A percentile compares a stretch with the other conserved stretches of the same genome.
Evolutionary conservation across 345 rosid genomes (phyloP).

Genomic region (Kandelia obovata): DNA sequence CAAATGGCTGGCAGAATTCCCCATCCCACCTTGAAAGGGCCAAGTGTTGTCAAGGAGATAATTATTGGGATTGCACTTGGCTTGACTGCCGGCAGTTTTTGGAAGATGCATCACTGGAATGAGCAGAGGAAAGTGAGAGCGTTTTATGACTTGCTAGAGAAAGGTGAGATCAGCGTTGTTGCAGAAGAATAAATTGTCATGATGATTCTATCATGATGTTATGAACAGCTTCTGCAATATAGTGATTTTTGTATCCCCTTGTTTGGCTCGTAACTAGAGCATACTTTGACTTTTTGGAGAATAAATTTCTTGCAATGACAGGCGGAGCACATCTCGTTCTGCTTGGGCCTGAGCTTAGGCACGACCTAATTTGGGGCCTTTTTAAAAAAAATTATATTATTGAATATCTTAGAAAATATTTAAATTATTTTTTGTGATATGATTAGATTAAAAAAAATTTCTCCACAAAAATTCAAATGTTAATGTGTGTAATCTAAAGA

Average conservation of each 20-base stretch:
- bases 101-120: slow-evolving; percentile 99
- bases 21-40: slow-evolving; percentile 88
- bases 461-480: no score
- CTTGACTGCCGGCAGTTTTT: slow-evolving; percentile 67
- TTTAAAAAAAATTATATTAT: no score
- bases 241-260: neutral
- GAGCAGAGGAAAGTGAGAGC: slow-evolving; percentile 88
- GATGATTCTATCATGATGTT: neutral
- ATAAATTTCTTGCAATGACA: slow-evolving; percentile 8
- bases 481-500: no score
- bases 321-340: neutral
- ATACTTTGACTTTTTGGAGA: neutral
- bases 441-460: no score
- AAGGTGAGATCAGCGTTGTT: slow-evolving; percentile 87
- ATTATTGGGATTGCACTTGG: slow-evolving; percentile 61
- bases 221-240: slow-evolving; percentile 1
- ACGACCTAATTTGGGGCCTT: no score
- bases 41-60: slow-evolving; percentile 84
- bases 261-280: slow-evolving; percentile 6
- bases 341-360: no score
- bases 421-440: no score
- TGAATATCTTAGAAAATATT: no score
- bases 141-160: slow-evolving; percentile 85
- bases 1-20: slow-evolving; percentile 74
- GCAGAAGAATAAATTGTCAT: slow-evolving; percentile 49